Percentiles rank a stretch among this genome's conserved stretches.
phyloP scores from a whole-genome alignment of 1,284 basidiomycete species.

The Apiotrichum veenhuisii region DNA sequence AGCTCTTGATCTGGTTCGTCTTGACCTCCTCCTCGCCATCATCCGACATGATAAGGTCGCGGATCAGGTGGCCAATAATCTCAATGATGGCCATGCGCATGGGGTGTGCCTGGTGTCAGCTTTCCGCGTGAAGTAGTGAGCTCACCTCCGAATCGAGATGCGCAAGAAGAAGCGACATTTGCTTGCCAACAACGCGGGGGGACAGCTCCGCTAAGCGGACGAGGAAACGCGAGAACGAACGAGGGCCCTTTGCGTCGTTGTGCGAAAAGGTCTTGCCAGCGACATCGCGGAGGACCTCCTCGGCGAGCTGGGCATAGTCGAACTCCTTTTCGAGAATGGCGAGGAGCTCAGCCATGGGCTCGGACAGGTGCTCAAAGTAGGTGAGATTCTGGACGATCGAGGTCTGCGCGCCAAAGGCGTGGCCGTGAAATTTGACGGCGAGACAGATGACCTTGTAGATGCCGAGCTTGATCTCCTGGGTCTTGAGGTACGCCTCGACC shows the following conservation, averaged over 20 bases:
- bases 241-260: conserved; percentile 77
- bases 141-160: conserved; percentile 89
- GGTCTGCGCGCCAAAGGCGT: conserved; percentile 78
- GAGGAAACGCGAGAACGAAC: conserved; percentile 81
- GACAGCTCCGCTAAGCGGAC: conserved; percentile 74
- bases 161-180: conserved; percentile 75
- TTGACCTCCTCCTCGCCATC: conserved; percentile 60
- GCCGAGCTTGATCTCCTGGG: conserved; percentile 62
- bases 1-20: conserved; percentile 74
- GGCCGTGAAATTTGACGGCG: conserved; percentile 86
- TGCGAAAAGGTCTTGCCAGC: conserved; percentile 38
- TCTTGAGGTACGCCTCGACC: conserved; percentile 83
- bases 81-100: conserved; percentile 93
- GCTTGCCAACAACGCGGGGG: conserved; percentile 84
- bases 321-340: conserved; percentile 77
- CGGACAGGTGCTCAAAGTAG: conserved; percentile 90
- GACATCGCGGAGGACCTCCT: conserved; percentile 69
- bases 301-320: conserved; percentile 82
- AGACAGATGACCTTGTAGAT: conserved; percentile 87
- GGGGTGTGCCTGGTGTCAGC: conserved; percentile 68
- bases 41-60: conserved; percentile 64
- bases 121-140: not conserved
- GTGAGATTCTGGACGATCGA: conserved; percentile 87
- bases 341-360: conserved; percentile 89
- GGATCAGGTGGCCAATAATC: conserved; percentile 74